Evolutionary conservation across 176 grass and related monocot genomes (phyloP).

Genomic region (Paspalum vaginatum): DNA sequence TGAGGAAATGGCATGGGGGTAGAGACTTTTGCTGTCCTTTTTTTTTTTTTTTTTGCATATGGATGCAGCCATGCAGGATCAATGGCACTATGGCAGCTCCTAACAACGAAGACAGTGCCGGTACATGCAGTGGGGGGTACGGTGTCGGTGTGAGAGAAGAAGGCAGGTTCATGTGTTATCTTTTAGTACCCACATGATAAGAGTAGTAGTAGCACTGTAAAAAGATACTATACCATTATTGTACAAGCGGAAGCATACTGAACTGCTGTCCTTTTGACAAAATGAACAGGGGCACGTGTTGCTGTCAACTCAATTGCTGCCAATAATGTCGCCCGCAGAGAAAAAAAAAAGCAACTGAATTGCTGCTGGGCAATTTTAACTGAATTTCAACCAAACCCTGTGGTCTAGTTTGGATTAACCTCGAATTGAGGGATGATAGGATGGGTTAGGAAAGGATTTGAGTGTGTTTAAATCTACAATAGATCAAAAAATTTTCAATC

Average conservation of each 20-base stretch:
- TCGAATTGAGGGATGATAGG: too few species aligned
- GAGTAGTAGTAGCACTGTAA: not conserved
- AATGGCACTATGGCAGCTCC: too few species aligned
- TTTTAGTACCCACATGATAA: not conserved
- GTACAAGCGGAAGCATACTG: not conserved
- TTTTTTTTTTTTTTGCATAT: too few species aligned
- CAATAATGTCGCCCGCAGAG: not conserved
- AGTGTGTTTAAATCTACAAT: too few species aligned
- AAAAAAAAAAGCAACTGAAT: not conserved
- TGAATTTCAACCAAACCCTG: too few species aligned
- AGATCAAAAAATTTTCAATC: too few species aligned
- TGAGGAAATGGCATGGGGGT: not conserved
- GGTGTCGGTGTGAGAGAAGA: not conserved
- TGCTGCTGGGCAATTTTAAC: not conserved
- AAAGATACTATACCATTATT: not conserved
- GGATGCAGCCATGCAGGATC: not conserved
- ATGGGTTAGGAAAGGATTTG: too few species aligned
- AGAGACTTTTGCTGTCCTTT: not conserved
- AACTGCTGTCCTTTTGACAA: not conserved
- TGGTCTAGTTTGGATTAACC: too few species aligned
- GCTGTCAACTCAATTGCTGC: slow-evolving; percentile 4
- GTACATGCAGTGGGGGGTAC: not conserved
- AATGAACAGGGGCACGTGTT: not conserved
- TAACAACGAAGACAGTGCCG: not conserved
- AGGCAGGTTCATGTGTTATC: not conserved